These are phyloP conservation scores for Polyplosphaeria fusca DNA, from an alignment of 495 filamentous ascomycete species.

Conservation along the genomic window DNA sequence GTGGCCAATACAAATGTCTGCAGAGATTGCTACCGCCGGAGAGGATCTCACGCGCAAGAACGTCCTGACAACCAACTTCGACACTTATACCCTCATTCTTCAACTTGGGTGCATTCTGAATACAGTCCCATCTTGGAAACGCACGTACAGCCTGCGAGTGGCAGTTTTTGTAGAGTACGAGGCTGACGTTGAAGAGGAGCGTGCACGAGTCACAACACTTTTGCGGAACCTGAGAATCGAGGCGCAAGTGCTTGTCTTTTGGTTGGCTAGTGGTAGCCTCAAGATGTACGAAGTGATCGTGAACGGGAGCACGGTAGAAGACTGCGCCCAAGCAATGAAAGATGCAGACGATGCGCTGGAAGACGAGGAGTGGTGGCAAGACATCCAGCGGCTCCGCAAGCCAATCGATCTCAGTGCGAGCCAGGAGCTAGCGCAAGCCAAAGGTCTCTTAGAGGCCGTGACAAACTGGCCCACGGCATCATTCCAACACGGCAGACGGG, in stretches of 20 bases:
- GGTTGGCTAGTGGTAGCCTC: constrained; percentile 71
- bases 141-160: constrained; percentile 68
- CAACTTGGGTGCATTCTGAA: constrained; percentile 82
- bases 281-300: constrained; percentile 75
- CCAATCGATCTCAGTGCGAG: constrained; percentile 36
- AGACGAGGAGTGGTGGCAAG: constrained; percentile 80
- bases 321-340: constrained; percentile 45
- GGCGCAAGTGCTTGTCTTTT: constrained; percentile 75
- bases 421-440: constrained; percentile 34
- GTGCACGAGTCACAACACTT: constrained; percentile 66
- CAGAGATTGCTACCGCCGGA: constrained; percentile 61
- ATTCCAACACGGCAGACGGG: constrained; percentile 53
- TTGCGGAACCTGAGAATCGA: constrained; percentile 79
- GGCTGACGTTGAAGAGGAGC: constrained; percentile 76
- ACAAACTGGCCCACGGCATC: constrained; percentile 54
- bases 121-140: constrained; percentile 81
- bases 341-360: constrained; percentile 59
- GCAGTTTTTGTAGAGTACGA: constrained; percentile 89
- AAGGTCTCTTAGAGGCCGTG: constrained; percentile 35
- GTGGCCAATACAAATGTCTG: constrained; percentile 84
- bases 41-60: constrained; percentile 49
- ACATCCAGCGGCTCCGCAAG: constrained; percentile 59
- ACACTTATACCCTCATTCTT: constrained; percentile 85
- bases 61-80: constrained; percentile 83
- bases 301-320: constrained; percentile 54